Evolutionary conservation across 2,329 filamentous ascomycete genomes (phyloP).

Genomic region (Trichoderma guizhouense): DNA sequence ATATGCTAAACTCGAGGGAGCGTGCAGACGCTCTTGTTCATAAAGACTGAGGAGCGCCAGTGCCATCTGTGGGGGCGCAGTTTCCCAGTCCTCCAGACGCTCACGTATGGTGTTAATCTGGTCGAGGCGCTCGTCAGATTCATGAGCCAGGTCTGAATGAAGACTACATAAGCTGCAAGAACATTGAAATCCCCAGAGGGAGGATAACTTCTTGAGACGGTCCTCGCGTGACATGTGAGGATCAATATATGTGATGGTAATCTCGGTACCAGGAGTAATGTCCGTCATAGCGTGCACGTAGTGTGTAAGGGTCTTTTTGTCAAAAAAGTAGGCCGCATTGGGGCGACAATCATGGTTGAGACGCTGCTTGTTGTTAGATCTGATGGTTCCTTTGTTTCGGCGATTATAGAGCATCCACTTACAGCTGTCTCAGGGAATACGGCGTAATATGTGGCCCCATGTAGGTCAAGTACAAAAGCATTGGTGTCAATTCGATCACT

Average conservation of each 20-base stretch:
- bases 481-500: conserved; percentile 19
- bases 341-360: conserved; percentile 47
- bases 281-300: conserved; percentile 38
- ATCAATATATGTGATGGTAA: conserved; percentile 43
- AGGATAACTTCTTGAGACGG: conserved; percentile 31
- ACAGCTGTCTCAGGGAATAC: conserved; percentile 22
- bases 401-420: neutral
- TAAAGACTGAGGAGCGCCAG: conserved; percentile 39
- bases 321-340: conserved; percentile 43
- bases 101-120: conserved; percentile 28
- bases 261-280: conserved; percentile 41
- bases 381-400: neutral
- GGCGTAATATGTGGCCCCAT: neutral
- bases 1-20: conserved; percentile 35
- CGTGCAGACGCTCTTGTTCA: conserved; percentile 39
- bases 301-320: conserved; percentile 37
- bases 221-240: conserved; percentile 24
- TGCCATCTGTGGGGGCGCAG: conserved; percentile 35
- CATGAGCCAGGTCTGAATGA: conserved; percentile 25
- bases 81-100: neutral
- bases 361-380: conserved; percentile 28
- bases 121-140: conserved; percentile 38
- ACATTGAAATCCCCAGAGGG: conserved; percentile 41
- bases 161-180: conserved; percentile 39
- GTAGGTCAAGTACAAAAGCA: conserved; percentile 15